These are phyloP conservation scores for Epichloe gansuensis DNA, from an alignment of 2,329 filamentous ascomycete genomes.

Conservation along the genomic window DNA sequence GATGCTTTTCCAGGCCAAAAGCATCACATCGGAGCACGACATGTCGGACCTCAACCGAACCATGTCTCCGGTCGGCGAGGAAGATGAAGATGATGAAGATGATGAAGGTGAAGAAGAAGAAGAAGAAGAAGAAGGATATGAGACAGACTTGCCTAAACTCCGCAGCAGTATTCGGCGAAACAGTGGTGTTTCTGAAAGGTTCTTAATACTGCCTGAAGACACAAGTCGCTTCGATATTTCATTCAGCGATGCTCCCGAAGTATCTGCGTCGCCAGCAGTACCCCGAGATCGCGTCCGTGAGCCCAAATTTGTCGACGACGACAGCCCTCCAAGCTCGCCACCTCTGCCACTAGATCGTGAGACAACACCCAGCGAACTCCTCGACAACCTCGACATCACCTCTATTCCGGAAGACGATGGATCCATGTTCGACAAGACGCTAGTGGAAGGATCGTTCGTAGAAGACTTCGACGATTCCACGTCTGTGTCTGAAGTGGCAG, in stretches of 20 bases:
- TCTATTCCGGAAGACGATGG: slow-evolving; percentile 29
- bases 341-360: slow-evolving; percentile 16
- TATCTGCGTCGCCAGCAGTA: slow-evolving; percentile 29
- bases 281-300: slow-evolving; percentile 18
- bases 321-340: slow-evolving; percentile 38
- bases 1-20: not conserved
- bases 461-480: slow-evolving; percentile 34
- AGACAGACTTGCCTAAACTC: slow-evolving; percentile 24
- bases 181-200: slow-evolving; percentile 24
- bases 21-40: slow-evolving; percentile 5
- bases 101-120: not conserved
- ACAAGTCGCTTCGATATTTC: slow-evolving; percentile 26
- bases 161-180: slow-evolving; percentile 16
- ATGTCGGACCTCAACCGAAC: slow-evolving; percentile 7
- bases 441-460: slow-evolving; percentile 29
- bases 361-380: slow-evolving; percentile 27
- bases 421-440: slow-evolving; percentile 23
- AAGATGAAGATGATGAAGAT: slow-evolving; percentile 2
- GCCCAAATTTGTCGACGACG: slow-evolving; percentile 22
- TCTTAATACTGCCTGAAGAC: slow-evolving; percentile 24
- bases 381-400: slow-evolving; percentile 32
- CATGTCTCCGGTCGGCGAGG: slow-evolving; percentile 9
- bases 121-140: slow-evolving; percentile 16
- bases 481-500: slow-evolving; percentile 18
- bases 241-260: slow-evolving; percentile 30